Evolutionary conservation across 106 monocot genomes (phyloP), one percentile per base, ranked within the genome.

Genomic region (Dactylorhiza incarnata): DNA sequence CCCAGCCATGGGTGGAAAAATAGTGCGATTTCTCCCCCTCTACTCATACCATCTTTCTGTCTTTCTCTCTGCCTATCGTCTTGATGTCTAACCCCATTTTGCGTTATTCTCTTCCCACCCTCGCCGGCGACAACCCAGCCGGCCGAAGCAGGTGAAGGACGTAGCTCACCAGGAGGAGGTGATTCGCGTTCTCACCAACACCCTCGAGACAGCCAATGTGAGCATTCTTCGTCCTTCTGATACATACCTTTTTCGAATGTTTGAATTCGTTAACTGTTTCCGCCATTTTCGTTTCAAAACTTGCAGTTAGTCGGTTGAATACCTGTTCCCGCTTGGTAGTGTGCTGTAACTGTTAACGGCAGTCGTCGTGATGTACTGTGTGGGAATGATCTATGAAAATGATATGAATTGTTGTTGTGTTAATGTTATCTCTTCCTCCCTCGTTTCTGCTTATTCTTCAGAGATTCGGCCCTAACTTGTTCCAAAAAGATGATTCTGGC

Each of bases 1-100:
- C 88, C 22, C 97, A 94, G 78, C 97, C 91, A 72, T 97, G 97
- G 97, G 97, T 94, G 68, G 97, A 97, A 87, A 97, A 97, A 97
- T 97, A 97, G 97, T 97, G 84, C 19, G 45, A 46, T 15, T 49
- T 9, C 14, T 24, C 37, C 73, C 26, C 43, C 65, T 53, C 26
- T 71, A 10, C 66, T 74, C 58, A 73, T 53, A n/a, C 45, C 37
- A 26, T 78, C 53, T 45, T 45, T 48, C 43, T 74, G n/a, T n/a
- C 7, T 26, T 25, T 77, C 8, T 26, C 17, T 73, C 12, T 15
- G 44, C 56, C 19, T 53, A n/a, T 48, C 58, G 20, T 45, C 55
- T 74, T 53, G 25, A 15, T 37, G n/a, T 20, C 49, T 29, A n/a
- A 68, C 7, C 16, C 48, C 59, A 10, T 49, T 47, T 8, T 5